phyloP scores from a whole-genome alignment of 2,329 filamentous ascomycete species.

The Colletotrichum trifolii region DNA sequence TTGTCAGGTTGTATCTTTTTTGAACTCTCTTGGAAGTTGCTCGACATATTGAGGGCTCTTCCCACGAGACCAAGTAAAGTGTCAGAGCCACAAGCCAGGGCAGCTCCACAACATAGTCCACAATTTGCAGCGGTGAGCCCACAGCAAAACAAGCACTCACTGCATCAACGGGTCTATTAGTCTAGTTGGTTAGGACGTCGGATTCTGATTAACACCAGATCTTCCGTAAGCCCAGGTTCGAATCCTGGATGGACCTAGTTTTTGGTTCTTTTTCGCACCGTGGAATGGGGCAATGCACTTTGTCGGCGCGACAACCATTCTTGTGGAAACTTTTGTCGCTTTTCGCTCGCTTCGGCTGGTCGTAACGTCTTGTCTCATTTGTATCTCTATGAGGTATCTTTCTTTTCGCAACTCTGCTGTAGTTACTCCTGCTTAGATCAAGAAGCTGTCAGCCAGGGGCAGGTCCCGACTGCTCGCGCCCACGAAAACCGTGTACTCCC shows the following conservation, averaged over 20 bases:
- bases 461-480: constrained; percentile 60
- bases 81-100: too few relatives aligned
- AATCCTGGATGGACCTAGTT: constrained; percentile 39
- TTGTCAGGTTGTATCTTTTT: too few relatives aligned
- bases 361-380: neutral
- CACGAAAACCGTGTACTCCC: constrained; percentile 56
- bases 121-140: rapidly evolving
- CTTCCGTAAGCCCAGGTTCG: constrained; percentile 33
- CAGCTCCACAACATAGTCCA: neutral
- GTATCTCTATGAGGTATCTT: neutral
- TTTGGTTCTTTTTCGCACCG: neutral
- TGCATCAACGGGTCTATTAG: constrained; percentile 14
- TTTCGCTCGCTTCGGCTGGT: neutral
- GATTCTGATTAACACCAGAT: constrained; percentile 18
- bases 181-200: constrained; percentile 34
- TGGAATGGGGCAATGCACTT: too few relatives aligned
- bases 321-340: too few relatives aligned
- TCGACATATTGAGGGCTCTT: neutral
- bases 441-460: constrained; percentile 45
- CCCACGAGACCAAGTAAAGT: neutral
- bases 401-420: neutral
- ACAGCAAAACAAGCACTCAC: neutral
- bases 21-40: neutral
- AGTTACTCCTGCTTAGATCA: neutral
- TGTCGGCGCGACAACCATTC: too few relatives aligned